Evolutionary conservation across 768 basidiomycete genomes (phyloP).

Genomic region (Hortiboletus flavorubellus): DNA sequence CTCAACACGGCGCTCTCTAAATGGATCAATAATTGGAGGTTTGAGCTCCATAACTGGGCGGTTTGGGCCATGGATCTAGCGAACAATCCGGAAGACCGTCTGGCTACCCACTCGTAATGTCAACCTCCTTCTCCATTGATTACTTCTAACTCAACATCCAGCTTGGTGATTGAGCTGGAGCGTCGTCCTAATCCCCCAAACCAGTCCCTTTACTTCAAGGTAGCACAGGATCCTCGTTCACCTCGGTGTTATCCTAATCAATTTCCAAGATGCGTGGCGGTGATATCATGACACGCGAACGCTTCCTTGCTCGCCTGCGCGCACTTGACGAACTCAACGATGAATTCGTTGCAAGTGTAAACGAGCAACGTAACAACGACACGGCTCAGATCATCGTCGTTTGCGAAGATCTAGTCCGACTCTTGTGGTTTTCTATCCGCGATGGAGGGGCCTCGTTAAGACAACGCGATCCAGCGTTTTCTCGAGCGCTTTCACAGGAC

Average conservation of each 20-base stretch:
- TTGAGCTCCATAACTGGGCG: constrained; percentile 15
- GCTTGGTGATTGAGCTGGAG: constrained; percentile 22
- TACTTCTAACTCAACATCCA: background rate
- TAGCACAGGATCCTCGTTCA: background rate
- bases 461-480: constrained; percentile 12
- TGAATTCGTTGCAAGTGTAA: constrained; percentile 18
- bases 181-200: constrained; percentile 17
- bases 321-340: constrained; percentile 10
- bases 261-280: constrained; percentile 23
- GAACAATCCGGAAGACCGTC: constrained; percentile 22
- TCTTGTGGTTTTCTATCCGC: constrained; percentile 31
- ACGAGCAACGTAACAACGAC: constrained; percentile 22
- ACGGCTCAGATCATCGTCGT: constrained; percentile 27
- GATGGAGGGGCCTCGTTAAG: constrained; percentile 25
- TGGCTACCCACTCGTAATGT: constrained; percentile 25
- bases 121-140: background rate
- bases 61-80: constrained; percentile 26
- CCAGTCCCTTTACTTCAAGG: constrained; percentile 21
- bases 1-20: constrained; percentile 23
- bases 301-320: constrained; percentile 16
- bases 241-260: background rate
- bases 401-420: constrained; percentile 22
- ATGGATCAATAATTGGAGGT: constrained; percentile 27
- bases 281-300: constrained; percentile 20
- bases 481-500: constrained; percentile 15